A percentile compares a stretch with the other conserved stretches of the same genome.
These are phyloP conservation scores for Acorus calamus DNA, from an alignment of 106 monocot genomes.

Conservation along the genomic window DNA sequence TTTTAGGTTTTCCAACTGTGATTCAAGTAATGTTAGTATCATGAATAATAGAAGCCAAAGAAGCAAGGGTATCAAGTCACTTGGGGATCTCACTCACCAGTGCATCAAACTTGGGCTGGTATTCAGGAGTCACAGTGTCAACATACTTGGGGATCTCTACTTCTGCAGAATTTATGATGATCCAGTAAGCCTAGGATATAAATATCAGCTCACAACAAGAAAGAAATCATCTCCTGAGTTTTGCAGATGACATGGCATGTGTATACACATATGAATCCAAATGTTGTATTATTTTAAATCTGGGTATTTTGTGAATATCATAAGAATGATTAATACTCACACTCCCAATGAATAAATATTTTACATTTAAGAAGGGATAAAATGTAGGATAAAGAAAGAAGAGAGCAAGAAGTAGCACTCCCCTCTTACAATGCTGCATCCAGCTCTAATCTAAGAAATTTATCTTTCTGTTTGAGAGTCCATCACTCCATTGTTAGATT, in stretches of 20 bases:
- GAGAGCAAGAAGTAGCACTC: too few species aligned
- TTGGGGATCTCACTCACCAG: conserved; percentile 42
- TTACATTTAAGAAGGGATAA: too few species aligned
- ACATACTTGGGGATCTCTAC: conserved; percentile 92
- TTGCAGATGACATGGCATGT: background rate
- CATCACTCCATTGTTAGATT: too few species aligned
- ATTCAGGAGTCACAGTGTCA: conserved; percentile 86
- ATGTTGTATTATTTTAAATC: background rate
- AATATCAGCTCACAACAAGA: background rate
- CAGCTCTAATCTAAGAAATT: too few species aligned
- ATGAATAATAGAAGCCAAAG: background rate
- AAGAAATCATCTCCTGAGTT: background rate
- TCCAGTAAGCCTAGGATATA: background rate
- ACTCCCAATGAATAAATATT: too few species aligned
- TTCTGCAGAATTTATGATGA: conserved; percentile 29
- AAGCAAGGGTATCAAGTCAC: background rate
- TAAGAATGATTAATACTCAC: too few species aligned
- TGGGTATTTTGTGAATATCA: background rate
- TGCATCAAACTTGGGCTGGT: conserved; percentile 90
- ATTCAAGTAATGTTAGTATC: background rate
- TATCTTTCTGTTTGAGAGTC: too few species aligned
- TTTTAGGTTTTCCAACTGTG: conserved; percentile 77
- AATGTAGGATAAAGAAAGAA: too few species aligned
- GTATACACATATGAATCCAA: background rate
- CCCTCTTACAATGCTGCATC: too few species aligned